Evolutionary conservation across 352 stramenopile genomes (phyloP).

Genomic region (Phytophthora macrochlamydospora): DNA sequence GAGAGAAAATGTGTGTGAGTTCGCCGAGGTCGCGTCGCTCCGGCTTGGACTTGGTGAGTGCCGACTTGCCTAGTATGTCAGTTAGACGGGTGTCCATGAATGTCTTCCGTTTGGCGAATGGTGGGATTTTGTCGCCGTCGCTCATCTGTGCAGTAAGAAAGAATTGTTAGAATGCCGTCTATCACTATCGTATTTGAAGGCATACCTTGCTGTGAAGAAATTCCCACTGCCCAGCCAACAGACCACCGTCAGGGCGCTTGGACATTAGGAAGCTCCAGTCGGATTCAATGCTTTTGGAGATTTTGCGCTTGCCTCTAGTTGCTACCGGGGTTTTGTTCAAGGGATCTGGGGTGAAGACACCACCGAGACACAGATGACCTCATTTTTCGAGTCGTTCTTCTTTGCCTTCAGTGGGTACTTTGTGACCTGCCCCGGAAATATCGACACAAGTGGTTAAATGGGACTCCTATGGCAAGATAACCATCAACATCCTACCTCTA

Average conservation of each 20-base stretch:
- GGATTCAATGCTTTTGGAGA: constrained; percentile 22
- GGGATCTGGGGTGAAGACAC: constrained; percentile 42
- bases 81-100: constrained; percentile 53
- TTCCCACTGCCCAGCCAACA: constrained; percentile 90
- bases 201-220: constrained; percentile 81
- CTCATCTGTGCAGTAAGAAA: constrained; percentile 38
- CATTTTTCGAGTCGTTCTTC: constrained; percentile 78
- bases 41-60: constrained; percentile 24
- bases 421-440: constrained; percentile 49
- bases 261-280: constrained; percentile 83
- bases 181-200: too few relatives aligned
- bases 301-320: constrained; percentile 24
- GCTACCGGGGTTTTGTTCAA: background rate
- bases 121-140: constrained; percentile 67
- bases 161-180: too few relatives aligned
- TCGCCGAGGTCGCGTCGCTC: constrained; percentile 68
- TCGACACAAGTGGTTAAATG: background rate
- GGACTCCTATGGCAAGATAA: background rate
- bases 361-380: constrained; percentile 77
- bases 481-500: constrained; percentile 19
- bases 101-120: constrained; percentile 64
- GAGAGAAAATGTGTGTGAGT: constrained; percentile 89
- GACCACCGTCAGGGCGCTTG: constrained; percentile 67
- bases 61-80: constrained; percentile 37
- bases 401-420: constrained; percentile 85